A percentile compares a stretch with the other conserved stretches of the same genome.
phyloP scores from a whole-genome alignment of 352 stramenopile species.

The Thalassiosira exigua region DNA sequence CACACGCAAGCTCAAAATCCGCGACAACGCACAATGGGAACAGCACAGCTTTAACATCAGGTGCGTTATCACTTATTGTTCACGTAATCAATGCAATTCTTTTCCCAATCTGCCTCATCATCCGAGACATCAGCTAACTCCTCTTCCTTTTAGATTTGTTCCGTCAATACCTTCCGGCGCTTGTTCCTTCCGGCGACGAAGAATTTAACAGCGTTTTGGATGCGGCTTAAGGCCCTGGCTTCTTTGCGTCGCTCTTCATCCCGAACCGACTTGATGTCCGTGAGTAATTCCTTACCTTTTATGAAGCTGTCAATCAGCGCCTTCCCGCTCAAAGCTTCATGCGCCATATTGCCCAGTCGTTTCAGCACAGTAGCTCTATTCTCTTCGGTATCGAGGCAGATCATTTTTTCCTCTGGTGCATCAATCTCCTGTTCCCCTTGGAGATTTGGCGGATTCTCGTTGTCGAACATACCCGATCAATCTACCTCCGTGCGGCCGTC shows the following conservation, averaged over 20 bases:
- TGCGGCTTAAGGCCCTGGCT: background rate
- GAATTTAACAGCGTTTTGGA: background rate
- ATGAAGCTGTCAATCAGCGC: background rate
- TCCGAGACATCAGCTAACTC: background rate
- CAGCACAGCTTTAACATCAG: background rate
- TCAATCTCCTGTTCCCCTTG: background rate
- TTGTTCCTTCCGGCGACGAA: background rate
- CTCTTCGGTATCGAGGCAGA: too few species aligned
- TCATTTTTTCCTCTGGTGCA: too few species aligned
- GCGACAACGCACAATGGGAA: too few species aligned
- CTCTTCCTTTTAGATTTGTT: background rate
- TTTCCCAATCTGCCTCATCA: background rate
- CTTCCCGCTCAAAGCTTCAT: background rate
- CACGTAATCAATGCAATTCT: background rate
- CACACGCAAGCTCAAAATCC: too few species aligned
- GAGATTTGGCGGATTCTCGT: background rate
- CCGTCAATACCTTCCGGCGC: background rate
- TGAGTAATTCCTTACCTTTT: background rate
- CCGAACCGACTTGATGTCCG: background rate
- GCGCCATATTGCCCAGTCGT: background rate
- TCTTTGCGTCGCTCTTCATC: background rate
- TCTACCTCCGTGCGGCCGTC: conserved; percentile 6
- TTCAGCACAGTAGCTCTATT: background rate
- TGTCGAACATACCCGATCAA: conserved; percentile 4
- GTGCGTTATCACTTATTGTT: background rate